phyloP scores from a whole-genome alignment of 306 rosid species.

The Delonix regia region DNA sequence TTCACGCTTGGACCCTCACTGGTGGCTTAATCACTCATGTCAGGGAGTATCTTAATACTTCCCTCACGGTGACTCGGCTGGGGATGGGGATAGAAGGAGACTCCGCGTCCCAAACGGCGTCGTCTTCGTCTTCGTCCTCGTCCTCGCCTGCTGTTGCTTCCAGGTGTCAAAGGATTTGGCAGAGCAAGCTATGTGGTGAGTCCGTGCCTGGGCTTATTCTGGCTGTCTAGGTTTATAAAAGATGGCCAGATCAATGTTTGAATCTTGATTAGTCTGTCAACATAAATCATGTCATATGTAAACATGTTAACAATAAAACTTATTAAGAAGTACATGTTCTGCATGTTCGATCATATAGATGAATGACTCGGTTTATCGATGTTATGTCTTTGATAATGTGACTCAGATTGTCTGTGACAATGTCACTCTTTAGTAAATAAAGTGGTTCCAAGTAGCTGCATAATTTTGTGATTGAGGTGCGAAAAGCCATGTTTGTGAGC shows the following conservation, averaged over 20 bases:
- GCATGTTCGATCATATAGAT: neutral
- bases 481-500: neutral
- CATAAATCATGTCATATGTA: too few species aligned
- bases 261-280: neutral
- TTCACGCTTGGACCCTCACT: conserved; percentile 71
- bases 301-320: neutral
- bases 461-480: neutral
- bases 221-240: conserved; percentile 40
- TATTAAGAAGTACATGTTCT: neutral
- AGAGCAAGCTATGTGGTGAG: conserved; percentile 57
- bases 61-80: conserved; percentile 63
- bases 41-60: conserved; percentile 79
- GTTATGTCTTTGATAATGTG: neutral
- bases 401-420: neutral
- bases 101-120: neutral
- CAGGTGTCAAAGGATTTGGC: conserved; percentile 64
- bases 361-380: too few species aligned
- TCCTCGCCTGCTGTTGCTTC: conserved; percentile 2
- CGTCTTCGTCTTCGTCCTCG: neutral
- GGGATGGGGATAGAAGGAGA: conserved; percentile 34
- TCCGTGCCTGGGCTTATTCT: conserved; percentile 79
- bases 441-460: neutral
- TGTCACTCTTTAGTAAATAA: neutral
- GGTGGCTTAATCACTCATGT: conserved; percentile 64
- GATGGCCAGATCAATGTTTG: neutral